Percentiles rank a stretch among this genome's conserved stretches.
Evolutionary conservation across 2,329 filamentous ascomycete genomes (phyloP).

Genomic region (Ceratocystis smalleyi): DNA sequence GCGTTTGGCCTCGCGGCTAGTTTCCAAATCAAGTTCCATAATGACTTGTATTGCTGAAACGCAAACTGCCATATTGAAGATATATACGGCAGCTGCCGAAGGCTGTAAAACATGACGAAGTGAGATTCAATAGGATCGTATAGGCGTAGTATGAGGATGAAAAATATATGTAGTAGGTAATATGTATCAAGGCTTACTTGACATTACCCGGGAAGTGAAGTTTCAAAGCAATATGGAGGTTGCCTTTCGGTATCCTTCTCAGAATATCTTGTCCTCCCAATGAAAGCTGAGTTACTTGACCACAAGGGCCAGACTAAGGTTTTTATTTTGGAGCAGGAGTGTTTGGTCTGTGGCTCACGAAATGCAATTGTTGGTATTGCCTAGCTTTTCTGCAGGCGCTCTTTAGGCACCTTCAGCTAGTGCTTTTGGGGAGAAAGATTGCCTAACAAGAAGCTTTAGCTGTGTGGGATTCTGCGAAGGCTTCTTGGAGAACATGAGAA

Average conservation of each 20-base stretch:
- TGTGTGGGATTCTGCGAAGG: not conserved
- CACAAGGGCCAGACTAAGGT: not conserved
- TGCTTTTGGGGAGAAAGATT: not conserved
- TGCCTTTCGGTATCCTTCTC: not conserved
- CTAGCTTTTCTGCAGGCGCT: not conserved
- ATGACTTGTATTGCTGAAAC: conserved; percentile 17
- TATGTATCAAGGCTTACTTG: not conserved
- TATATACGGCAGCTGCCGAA: conserved; percentile 15
- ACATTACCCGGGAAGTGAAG: not conserved
- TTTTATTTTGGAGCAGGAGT: conserved; percentile 1
- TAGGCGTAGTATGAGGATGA: not conserved
- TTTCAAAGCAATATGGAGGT: no score
- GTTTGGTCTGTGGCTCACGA: conserved; percentile 1
- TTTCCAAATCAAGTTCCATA: conserved; percentile 17
- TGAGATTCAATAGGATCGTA: not conserved
- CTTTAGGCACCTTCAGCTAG: conserved; percentile 5
- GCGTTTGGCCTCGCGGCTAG: conserved; percentile 15
- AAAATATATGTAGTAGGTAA: not conserved
- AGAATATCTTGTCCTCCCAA: not conserved
- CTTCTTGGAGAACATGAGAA: not conserved
- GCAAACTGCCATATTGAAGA: conserved; percentile 16
- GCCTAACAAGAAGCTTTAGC: not conserved
- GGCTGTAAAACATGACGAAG: conserved; percentile 14
- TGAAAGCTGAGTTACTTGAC: not conserved
- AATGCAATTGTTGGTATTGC: not conserved